These are phyloP conservation scores for Cylindrotheca closterium DNA, from an alignment of 108 stramenopile genomes.

Conservation along the genomic window DNA sequence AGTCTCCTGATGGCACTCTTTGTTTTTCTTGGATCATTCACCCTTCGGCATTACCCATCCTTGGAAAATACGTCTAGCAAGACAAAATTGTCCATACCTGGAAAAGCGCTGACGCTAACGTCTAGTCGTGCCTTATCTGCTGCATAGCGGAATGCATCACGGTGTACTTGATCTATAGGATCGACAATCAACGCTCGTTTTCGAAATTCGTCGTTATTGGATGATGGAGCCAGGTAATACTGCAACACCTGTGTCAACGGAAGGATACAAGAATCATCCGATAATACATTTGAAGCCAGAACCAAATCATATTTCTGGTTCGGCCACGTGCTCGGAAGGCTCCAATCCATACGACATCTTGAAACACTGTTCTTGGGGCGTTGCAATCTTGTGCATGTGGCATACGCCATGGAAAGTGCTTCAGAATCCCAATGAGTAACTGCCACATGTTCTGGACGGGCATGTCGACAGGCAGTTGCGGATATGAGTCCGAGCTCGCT, in stretches of 20 bases:
- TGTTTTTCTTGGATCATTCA: too few species aligned
- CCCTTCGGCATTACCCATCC: too few species aligned
- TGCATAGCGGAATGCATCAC: conserved; percentile 11
- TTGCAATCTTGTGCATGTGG: conserved; percentile 19
- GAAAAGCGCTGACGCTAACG: conserved; percentile 15
- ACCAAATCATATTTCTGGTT: conserved; percentile 24
- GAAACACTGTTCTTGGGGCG: conserved; percentile 26
- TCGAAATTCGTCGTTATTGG: neutral
- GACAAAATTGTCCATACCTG: conserved; percentile 15
- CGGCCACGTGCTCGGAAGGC: conserved; percentile 20
- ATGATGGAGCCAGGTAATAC: conserved; percentile 14
- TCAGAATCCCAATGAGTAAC: conserved; percentile 18
- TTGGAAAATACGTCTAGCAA: conserved; percentile 4
- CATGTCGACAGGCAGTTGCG: conserved; percentile 14
- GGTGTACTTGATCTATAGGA: conserved; percentile 17
- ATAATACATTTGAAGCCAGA: conserved; percentile 19
- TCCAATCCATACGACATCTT: conserved; percentile 27
- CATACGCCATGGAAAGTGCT: conserved; percentile 17
- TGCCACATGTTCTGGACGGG: conserved; percentile 25
- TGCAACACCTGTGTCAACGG: conserved; percentile 16
- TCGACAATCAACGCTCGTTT: conserved; percentile 29
- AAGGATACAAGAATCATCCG: conserved; percentile 9
- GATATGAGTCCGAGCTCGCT: conserved; percentile 21
- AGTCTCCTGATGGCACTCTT: too few species aligned
- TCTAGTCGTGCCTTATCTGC: conserved; percentile 20